Percentiles rank a stretch among this genome's conserved stretches.
Conservation (phyloP, 1,284 basidiomycete species). For the Malassezia yamatoensis region DNA sequence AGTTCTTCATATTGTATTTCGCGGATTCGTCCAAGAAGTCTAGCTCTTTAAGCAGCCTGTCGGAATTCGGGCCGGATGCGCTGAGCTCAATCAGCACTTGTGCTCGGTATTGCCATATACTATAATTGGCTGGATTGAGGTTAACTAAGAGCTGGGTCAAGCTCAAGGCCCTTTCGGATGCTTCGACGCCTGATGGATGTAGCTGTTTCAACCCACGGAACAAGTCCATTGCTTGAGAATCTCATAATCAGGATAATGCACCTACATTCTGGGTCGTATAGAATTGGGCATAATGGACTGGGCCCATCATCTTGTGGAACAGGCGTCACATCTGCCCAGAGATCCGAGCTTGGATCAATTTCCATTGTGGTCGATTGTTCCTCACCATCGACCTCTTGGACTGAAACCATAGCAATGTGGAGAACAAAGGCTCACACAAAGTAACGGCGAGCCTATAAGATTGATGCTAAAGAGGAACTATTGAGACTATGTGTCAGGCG, state of each 20-base stretch:
- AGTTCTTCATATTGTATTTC: conserved; percentile 39
- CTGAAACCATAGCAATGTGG: conserved; percentile 13
- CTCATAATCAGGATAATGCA: conserved; percentile 10
- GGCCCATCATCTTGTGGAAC: conserved; percentile 32
- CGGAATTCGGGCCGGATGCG: not conserved
- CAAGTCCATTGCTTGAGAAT: conserved; percentile 39
- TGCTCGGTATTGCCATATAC: conserved; percentile 39
- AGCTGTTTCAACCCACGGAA: conserved; percentile 28
- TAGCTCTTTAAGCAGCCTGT: conserved; percentile 23
- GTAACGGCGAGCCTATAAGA: not conserved
- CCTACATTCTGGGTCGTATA: conserved; percentile 33
- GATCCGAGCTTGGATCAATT: conserved; percentile 22
- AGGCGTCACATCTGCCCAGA: conserved; percentile 35
- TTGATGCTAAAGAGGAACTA: too few species aligned
- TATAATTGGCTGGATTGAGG: conserved; percentile 37
- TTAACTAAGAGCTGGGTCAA: conserved; percentile 33
- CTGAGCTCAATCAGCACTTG: conserved; percentile 26
- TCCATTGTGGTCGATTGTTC: not conserved
- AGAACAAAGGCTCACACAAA: conserved; percentile 8
- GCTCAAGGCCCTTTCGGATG: conserved; percentile 24
- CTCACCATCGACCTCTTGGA: not conserved
- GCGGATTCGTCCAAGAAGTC: conserved; percentile 32
- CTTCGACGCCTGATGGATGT: conserved; percentile 17
- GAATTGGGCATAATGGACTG: conserved; percentile 38
- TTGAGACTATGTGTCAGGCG: too few species aligned